phyloP scores from a whole-genome alignment of 768 basidiomycete genomes.

The Kwoniella newhampshirensis region DNA sequence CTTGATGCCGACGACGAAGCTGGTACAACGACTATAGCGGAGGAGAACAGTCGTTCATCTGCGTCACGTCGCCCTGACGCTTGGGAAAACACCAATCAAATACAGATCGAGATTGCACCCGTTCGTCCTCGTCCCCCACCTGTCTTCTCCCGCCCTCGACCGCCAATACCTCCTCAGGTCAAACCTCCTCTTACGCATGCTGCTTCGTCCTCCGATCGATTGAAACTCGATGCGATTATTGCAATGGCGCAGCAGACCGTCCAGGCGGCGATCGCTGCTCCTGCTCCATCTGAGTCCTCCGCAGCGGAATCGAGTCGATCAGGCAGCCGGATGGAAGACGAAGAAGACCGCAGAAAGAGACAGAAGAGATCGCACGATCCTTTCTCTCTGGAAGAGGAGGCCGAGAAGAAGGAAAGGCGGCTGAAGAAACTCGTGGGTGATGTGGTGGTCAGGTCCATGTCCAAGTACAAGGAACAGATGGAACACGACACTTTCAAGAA shows the following conservation, averaged over 20 bases:
- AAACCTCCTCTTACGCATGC: slow-evolving; percentile 19
- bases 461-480: slow-evolving; percentile 74
- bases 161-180: slow-evolving; percentile 18
- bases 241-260: slow-evolving; percentile 51
- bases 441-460: slow-evolving; percentile 90
- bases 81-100: slow-evolving; percentile 35
- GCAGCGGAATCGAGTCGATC: slow-evolving; percentile 30
- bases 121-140: slow-evolving; percentile 34
- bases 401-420: slow-evolving; percentile 65
- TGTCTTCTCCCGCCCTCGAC: slow-evolving; percentile 33
- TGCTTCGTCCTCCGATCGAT: slow-evolving; percentile 22
- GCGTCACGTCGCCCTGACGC: slow-evolving; percentile 28
- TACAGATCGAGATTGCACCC: slow-evolving; percentile 39
- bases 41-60: slow-evolving; percentile 17
- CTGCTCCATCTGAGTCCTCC: slow-evolving; percentile 19
- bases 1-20: slow-evolving; percentile 49
- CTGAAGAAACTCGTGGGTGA: slow-evolving; percentile 78
- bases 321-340: slow-evolving; percentile 23
- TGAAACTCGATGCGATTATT: slow-evolving; percentile 53
- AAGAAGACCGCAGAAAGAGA: slow-evolving; percentile 59
- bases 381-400: slow-evolving; percentile 2
- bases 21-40: slow-evolving; percentile 44
- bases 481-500: slow-evolving; percentile 82
- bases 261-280: slow-evolving; percentile 14
- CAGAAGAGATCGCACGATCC: slow-evolving; percentile 23